Conservation (phyloP, 2,329 filamentous ascomycete species). For the Triangularia setosa region DNA sequence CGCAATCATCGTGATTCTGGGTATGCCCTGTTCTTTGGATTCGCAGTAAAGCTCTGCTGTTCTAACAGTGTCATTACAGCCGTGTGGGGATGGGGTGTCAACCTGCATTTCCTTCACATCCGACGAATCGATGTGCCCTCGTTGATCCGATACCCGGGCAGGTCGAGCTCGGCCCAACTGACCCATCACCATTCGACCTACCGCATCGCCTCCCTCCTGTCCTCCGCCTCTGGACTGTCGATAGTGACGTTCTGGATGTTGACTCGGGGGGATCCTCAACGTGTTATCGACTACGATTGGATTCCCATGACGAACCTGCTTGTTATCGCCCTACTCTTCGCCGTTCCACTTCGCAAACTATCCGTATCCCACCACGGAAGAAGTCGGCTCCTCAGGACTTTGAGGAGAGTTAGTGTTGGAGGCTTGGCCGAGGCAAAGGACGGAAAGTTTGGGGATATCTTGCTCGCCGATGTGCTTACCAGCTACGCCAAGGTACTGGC, state of each 20-base stretch:
- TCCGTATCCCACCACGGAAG: slow-evolving; percentile 64
- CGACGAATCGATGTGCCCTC: slow-evolving; percentile 82
- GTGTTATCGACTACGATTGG: slow-evolving; percentile 76
- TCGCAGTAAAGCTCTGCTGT: not conserved
- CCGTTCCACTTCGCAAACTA: slow-evolving; percentile 66
- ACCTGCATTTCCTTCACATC: slow-evolving; percentile 79
- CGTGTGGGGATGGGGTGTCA: slow-evolving; percentile 92
- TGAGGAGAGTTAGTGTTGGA: slow-evolving; percentile 76
- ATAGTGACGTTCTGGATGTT: slow-evolving; percentile 79
- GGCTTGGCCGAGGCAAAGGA: slow-evolving; percentile 82
- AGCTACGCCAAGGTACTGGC: slow-evolving; percentile 91
- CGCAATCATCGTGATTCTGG: slow-evolving; percentile 78
- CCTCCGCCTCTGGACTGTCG: slow-evolving; percentile 65
- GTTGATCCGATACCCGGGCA: slow-evolving; percentile 80
- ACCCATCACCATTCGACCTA: slow-evolving; percentile 81
- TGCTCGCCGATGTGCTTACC: slow-evolving; percentile 90
- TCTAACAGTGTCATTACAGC: slow-evolving; percentile 46
- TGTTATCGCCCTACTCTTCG: slow-evolving; percentile 65
- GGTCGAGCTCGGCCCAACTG: slow-evolving; percentile 64
- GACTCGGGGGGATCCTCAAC: slow-evolving; percentile 64
- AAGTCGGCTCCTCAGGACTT: slow-evolving; percentile 67
- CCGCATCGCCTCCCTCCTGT: slow-evolving; percentile 75
- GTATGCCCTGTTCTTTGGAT: slow-evolving; percentile 44
- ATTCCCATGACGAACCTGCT: slow-evolving; percentile 81
- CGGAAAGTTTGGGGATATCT: slow-evolving; percentile 90